These are phyloP conservation scores for Penicillium occitanis DNA, from an alignment of 2,329 filamentous ascomycete species.

Conservation along the genomic window DNA sequence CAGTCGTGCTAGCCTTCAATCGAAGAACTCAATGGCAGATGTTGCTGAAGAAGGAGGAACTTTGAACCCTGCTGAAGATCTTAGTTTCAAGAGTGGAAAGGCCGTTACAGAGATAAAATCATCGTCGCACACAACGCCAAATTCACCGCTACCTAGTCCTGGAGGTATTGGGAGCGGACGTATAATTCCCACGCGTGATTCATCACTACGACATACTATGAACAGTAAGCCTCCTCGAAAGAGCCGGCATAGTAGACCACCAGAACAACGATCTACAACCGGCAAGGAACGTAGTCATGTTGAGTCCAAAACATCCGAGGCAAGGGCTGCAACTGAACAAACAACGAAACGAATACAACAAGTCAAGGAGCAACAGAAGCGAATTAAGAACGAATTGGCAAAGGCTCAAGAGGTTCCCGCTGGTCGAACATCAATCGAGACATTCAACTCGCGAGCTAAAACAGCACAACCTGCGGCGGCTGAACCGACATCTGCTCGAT, in stretches of 20 bases:
- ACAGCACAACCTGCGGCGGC: slow-evolving; percentile 16
- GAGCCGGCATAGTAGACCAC: slow-evolving; percentile 13
- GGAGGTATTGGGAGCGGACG: slow-evolving; percentile 49
- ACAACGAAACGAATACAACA: slow-evolving; percentile 60
- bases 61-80: slow-evolving; percentile 27
- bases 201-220: slow-evolving; percentile 60
- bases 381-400: slow-evolving; percentile 52
- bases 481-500: slow-evolving; percentile 23
- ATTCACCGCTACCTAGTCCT: slow-evolving; percentile 31
- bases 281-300: slow-evolving; percentile 38
- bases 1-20: slow-evolving; percentile 41
- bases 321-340: slow-evolving; percentile 51
- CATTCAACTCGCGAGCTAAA: slow-evolving; percentile 1
- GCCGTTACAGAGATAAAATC: not conserved
- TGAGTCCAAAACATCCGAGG: slow-evolving; percentile 41
- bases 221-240: slow-evolving; percentile 54
- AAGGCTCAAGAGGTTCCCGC: slow-evolving; percentile 35
- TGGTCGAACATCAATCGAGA: slow-evolving; percentile 25
- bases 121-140: slow-evolving; percentile 17
- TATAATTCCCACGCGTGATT: slow-evolving; percentile 66
- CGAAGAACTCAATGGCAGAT: slow-evolving; percentile 44
- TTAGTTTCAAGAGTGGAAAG: slow-evolving; percentile 21
- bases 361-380: slow-evolving; percentile 57
- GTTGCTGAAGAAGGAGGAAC: slow-evolving; percentile 40
- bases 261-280: slow-evolving; percentile 35